Percentiles rank a stretch among this genome's conserved stretches.
These are phyloP conservation scores for Acanthamoeba lenticulata DNA, from an alignment of 208 protist species.

Conservation along the genomic window DNA sequence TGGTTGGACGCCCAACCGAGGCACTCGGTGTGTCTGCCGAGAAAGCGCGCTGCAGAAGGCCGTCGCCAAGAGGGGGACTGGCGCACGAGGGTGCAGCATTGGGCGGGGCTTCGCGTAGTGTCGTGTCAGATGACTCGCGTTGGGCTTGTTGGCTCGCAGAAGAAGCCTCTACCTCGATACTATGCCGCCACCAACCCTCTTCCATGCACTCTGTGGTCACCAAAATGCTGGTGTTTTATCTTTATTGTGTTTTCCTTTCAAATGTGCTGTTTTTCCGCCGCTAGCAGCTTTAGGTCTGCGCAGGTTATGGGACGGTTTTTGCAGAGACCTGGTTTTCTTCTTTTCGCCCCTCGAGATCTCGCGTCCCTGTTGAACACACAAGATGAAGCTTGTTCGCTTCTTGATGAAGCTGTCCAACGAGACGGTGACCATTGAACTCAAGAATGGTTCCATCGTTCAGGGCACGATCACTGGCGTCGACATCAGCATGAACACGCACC, in stretches of 20 bases:
- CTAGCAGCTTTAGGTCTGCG: neutral
- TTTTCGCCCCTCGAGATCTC: neutral
- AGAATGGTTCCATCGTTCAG: conserved; percentile 97
- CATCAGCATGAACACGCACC: conserved; percentile 97
- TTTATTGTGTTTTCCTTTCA: too few species aligned
- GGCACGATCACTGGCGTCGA: conserved; percentile 92
- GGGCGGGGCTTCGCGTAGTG: too few species aligned
- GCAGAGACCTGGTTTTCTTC: neutral
- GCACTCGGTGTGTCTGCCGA: neutral
- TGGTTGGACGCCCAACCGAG: neutral
- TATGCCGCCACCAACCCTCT: too few species aligned
- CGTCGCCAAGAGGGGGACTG: too few species aligned
- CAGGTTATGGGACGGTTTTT: neutral
- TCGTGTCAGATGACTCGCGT: too few species aligned
- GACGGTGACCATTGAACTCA: conserved; percentile 98
- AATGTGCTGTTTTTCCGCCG: too few species aligned
- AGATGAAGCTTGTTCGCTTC: conserved; percentile 93
- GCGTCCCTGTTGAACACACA: neutral
- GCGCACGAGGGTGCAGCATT: too few species aligned
- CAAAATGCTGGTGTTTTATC: too few species aligned
- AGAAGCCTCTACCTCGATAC: too few species aligned
- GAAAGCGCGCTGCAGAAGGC: neutral
- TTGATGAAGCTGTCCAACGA: conserved; percentile 98
- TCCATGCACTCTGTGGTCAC: too few species aligned
- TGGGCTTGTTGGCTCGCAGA: too few species aligned